Evolutionary conservation across 202 grass and related monocot species (phyloP).

Genomic region (Hordeum pubiflorum): DNA sequence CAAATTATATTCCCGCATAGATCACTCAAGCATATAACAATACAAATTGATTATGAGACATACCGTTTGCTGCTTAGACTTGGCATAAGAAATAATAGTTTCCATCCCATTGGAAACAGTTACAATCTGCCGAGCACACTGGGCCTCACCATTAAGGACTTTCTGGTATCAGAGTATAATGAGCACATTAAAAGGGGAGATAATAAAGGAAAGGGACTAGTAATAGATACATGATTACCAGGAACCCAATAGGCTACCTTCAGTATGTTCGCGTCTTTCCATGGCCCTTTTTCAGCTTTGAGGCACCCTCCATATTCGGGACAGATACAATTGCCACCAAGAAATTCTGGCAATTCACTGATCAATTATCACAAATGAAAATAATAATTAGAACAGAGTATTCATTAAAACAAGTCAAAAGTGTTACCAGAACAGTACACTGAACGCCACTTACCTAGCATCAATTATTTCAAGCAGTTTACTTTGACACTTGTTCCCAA

Average conservation of each 20-base stretch:
- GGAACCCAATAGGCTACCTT: constrained; percentile 32
- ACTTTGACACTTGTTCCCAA: constrained; percentile 87
- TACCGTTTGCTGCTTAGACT: constrained; percentile 49
- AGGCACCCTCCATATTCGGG: constrained; percentile 77
- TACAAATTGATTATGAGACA: constrained; percentile 4
- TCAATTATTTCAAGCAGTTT: constrained; percentile 96
- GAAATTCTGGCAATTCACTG: constrained; percentile 83
- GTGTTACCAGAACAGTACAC: background rate
- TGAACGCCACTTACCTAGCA: constrained; percentile 40
- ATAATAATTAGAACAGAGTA: constrained; percentile 4
- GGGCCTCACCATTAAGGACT: constrained; percentile 78
- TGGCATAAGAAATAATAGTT: constrained; percentile 77
- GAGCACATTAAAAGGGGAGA: background rate
- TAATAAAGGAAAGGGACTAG: constrained; percentile 1
- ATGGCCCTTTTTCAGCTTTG: constrained; percentile 79
- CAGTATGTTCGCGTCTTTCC: constrained; percentile 72
- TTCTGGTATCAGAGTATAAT: constrained; percentile 45
- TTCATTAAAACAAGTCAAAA: constrained; percentile 6
- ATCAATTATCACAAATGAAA: constrained; percentile 22
- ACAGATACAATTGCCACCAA: constrained; percentile 78
- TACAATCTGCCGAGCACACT: constrained; percentile 78
- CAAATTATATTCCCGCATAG: background rate
- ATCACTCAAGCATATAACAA: background rate
- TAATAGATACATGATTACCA: background rate
- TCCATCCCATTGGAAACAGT: constrained; percentile 72